Evolutionary conservation across 2,329 filamentous ascomycete genomes (phyloP).

Genomic region (Xylariomycetidae sp.): DNA sequence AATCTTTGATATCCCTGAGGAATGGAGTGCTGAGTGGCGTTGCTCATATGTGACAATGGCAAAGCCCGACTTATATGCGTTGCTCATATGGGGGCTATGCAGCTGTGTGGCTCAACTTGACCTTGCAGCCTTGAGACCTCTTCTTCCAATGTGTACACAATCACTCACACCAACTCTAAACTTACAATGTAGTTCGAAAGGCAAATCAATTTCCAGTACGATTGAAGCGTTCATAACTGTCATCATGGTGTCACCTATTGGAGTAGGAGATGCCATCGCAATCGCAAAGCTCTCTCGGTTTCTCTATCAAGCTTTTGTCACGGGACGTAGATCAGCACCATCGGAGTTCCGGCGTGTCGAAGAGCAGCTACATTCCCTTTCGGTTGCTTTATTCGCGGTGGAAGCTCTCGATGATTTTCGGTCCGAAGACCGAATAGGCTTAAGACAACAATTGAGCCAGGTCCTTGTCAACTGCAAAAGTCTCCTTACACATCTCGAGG

Average conservation of each 20-base stretch:
- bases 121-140: neutral
- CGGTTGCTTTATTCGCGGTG: neutral
- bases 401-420: neutral
- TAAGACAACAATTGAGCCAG: neutral
- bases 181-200: neutral
- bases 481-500: conserved; percentile 14
- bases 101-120: too few relatives aligned
- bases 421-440: neutral
- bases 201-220: too few relatives aligned
- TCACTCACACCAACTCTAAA: neutral
- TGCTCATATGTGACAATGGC: too few relatives aligned
- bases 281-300: neutral
- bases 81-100: too few relatives aligned
- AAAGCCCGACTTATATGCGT: too few relatives aligned
- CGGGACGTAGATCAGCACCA: neutral
- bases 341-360: neutral
- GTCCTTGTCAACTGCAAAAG: neutral
- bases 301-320: neutral
- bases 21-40: too few relatives aligned
- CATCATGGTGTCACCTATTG: neutral
- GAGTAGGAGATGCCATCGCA: neutral
- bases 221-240: neutral
- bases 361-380: neutral
- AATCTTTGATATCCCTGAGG: too few relatives aligned
- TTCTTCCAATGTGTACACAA: neutral